Percentiles rank a stretch among this genome's conserved stretches.
Conservation (phyloP, 352 stramenopile genomes). For the Pythium sukuiense region DNA sequence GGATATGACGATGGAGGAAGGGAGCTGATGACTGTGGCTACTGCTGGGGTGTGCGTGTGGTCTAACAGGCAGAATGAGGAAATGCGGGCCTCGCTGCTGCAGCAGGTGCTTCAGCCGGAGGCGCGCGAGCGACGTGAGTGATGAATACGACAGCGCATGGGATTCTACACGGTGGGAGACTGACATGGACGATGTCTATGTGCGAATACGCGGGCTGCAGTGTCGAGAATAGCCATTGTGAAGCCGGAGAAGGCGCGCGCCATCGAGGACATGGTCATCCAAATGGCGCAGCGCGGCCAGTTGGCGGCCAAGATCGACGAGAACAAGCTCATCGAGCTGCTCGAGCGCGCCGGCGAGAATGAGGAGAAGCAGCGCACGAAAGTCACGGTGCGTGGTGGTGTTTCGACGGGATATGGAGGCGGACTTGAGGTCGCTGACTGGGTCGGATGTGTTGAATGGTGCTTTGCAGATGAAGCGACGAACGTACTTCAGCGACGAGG, state of each 20-base stretch:
- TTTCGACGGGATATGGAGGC: neutral
- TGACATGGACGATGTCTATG: neutral
- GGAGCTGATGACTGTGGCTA: no score
- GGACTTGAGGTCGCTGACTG: neutral
- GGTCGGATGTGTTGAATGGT: neutral
- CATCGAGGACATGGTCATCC: slow-evolving; percentile 85
- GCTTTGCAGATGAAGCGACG: slow-evolving; percentile 74
- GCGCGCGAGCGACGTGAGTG: slow-evolving; percentile 78
- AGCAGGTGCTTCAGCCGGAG: slow-evolving; percentile 77
- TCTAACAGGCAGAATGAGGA: slow-evolving; percentile 68
- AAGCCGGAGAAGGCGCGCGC: slow-evolving; percentile 86
- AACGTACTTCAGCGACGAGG: slow-evolving; percentile 88
- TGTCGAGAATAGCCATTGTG: slow-evolving; percentile 86
- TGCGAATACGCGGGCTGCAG: slow-evolving; percentile 31
- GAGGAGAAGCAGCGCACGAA: slow-evolving; percentile 88
- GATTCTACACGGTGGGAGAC: neutral
- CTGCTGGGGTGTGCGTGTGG: neutral
- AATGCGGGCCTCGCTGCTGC: slow-evolving; percentile 73
- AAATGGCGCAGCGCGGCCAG: slow-evolving; percentile 87
- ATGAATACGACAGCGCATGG: neutral
- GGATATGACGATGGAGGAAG: no score
- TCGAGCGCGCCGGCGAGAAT: slow-evolving; percentile 72
- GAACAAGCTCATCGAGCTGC: slow-evolving; percentile 80
- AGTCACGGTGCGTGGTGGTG: slow-evolving; percentile 61
- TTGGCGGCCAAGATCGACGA: slow-evolving; percentile 81